Base-by-base conservation (phyloP, 148 eudicot species). In the Cornus kousa region DNA sequence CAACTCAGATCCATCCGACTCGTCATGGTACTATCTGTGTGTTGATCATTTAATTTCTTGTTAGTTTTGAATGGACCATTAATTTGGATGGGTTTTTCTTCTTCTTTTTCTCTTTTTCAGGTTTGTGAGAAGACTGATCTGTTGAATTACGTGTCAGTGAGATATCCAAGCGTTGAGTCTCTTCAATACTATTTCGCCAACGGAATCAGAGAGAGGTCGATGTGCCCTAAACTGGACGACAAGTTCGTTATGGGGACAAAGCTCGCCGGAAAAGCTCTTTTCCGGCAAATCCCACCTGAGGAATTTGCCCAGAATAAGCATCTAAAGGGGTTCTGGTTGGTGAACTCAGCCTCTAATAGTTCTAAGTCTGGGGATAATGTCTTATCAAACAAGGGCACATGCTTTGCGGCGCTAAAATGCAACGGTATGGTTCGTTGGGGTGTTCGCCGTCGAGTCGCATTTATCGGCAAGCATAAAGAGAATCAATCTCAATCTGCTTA, bases 161-260 rank as follows among this genome's bases (percentile, higher is more conserved):
- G 87, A 74, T 95, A 46, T 68, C 99, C 99, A 10, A 95, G 98
- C 83, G 75, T 60, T 68, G 53, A 72, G 22, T 91, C 97, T 3
- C 75, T 95, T 7, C 71, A 73, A 37, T 83, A 43, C 19, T 90
- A 86, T 71, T 91, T 93, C 79, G 74, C 80, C 71, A 53, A 67
- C 72, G 81, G 84, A 66, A 62, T 23, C 72, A 76, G 28, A 60
- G 78, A 79, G 50, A 81, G 8, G 8, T 6, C 48, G 48, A 43
- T 6, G 75, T 90, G 87, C 72, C 99, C 99, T 23, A 80, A 79
- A 74, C 74, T 95, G 75, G 97, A 93, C 78, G 87, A 87, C 79
- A 86, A 81, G 39, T 89, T 79, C 57, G 89, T 80, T 20, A 84
- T 95, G 97, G 87, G 82, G 12, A 70, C 83, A 24, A 80, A 83